Conservation (phyloP, 2,329 filamentous ascomycete genomes). For the Leptosphaerulina australis region DNA sequence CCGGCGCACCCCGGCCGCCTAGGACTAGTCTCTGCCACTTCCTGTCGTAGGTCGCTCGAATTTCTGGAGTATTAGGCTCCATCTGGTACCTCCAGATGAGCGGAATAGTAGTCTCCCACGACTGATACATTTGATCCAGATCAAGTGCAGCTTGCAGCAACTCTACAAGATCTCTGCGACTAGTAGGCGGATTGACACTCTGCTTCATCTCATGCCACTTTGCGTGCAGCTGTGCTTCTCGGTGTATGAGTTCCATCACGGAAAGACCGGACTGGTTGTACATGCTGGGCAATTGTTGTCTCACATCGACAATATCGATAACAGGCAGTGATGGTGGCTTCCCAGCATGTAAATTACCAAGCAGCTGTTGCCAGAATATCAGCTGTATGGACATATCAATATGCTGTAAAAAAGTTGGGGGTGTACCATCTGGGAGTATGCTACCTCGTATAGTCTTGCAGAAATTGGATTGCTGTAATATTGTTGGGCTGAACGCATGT, state of each 20-base stretch:
- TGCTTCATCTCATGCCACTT: constrained; percentile 38
- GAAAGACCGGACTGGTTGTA: constrained; percentile 29
- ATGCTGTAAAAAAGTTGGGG: background rate
- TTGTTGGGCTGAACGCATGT: constrained; percentile 33
- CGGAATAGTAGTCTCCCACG: constrained; percentile 33
- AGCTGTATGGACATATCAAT: constrained; percentile 14
- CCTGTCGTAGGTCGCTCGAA: constrained; percentile 24
- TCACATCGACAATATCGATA: constrained; percentile 21
- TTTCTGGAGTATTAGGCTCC: constrained; percentile 31
- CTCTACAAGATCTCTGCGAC: constrained; percentile 26
- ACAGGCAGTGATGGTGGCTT: constrained; percentile 33
- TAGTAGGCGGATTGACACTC: constrained; percentile 21
- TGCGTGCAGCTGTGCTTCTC: constrained; percentile 33
- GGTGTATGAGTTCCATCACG: constrained; percentile 35
- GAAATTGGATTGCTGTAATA: constrained; percentile 35
- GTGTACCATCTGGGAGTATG: constrained; percentile 35
- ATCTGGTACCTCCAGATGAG: constrained; percentile 28
- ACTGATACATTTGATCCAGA: constrained; percentile 33
- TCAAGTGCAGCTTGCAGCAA: constrained; percentile 33
- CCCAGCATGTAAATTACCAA: constrained; percentile 35
- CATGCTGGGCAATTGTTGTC: constrained; percentile 23
- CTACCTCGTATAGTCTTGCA: constrained; percentile 36
- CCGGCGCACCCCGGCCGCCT: constrained; percentile 29
- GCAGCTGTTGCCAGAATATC: constrained; percentile 28
- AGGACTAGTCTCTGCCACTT: constrained; percentile 36